Conservation (phyloP, 148 eudicot genomes). For the Diospyros kaki region DNA sequence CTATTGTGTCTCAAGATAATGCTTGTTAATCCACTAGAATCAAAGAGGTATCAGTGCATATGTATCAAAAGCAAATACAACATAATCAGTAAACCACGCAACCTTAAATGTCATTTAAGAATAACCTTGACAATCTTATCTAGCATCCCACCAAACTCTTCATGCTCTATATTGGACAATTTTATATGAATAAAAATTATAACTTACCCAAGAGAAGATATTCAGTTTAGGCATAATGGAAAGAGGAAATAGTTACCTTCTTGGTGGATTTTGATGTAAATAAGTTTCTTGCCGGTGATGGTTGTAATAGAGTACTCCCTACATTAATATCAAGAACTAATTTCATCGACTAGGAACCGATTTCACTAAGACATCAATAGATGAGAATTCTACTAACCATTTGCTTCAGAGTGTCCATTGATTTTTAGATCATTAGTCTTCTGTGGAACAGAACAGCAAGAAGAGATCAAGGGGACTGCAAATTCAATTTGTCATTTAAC, state of each 20-base stretch:
- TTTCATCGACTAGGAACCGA: not conserved
- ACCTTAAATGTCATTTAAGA: too few species aligned
- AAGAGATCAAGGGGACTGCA: not conserved
- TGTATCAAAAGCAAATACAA: too few species aligned
- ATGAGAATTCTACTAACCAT: conserved; percentile 42
- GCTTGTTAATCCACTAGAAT: not conserved
- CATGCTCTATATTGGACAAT: too few species aligned
- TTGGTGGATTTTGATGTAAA: conserved; percentile 46
- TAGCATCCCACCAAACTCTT: too few species aligned
- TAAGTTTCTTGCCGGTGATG: conserved; percentile 34
- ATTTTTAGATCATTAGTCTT: conserved; percentile 24
- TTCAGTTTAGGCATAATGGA: too few species aligned
- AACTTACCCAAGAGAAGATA: too few species aligned
- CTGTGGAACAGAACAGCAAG: conserved; percentile 21
- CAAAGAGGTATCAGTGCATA: too few species aligned
- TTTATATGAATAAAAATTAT: too few species aligned
- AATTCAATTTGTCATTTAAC: not conserved
- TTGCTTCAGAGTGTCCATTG: conserved; percentile 37
- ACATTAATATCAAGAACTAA: conserved; percentile 10
- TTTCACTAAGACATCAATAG: not conserved
- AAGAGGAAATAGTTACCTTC: conserved; percentile 29
- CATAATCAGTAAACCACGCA: too few species aligned
- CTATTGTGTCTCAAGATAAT: not conserved
- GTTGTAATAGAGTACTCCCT: conserved; percentile 36
- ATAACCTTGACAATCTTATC: too few species aligned